A percentile compares a stretch with the other conserved stretches of the same genome.
These are phyloP conservation scores for Gloeostereum incarnatum DNA, from an alignment of 768 basidiomycete genomes.

Conservation along the genomic window DNA sequence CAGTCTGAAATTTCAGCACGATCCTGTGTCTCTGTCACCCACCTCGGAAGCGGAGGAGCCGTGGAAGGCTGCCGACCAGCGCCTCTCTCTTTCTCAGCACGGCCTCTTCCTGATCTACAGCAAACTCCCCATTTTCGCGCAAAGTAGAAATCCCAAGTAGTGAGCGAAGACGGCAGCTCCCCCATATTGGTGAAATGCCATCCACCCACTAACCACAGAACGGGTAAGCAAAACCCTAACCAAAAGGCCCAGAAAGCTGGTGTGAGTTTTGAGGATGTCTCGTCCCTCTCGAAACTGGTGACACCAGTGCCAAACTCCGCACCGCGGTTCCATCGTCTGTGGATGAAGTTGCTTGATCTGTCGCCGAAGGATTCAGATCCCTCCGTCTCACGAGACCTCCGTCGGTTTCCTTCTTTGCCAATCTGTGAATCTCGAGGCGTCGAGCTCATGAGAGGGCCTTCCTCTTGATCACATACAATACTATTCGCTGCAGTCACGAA, in stretches of 20 bases:
- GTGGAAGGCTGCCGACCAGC: neutral
- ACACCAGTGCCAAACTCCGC: conserved; percentile 24
- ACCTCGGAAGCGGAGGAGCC: conserved; percentile 26
- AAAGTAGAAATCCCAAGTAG: conserved; percentile 39
- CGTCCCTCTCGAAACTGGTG: conserved; percentile 20
- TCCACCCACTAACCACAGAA: conserved; percentile 71
- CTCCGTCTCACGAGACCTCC: neutral
- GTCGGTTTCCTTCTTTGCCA: neutral
- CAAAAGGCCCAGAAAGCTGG: conserved; percentile 62
- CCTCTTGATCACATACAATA: too few species aligned
- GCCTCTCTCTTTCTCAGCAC: conserved; percentile 3
- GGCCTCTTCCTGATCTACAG: conserved; percentile 15
- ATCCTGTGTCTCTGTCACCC: conserved; percentile 33
- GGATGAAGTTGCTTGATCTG: conserved; percentile 24
- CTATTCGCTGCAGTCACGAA: conserved; percentile 52
- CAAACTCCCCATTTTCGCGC: conserved; percentile 28
- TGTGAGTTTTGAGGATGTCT: conserved; percentile 24
- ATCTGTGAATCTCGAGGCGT: conserved; percentile 15
- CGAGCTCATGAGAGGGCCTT: conserved; percentile 4
- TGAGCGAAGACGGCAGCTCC: conserved; percentile 32
- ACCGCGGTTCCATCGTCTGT: conserved; percentile 39
- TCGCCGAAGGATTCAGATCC: conserved; percentile 12
- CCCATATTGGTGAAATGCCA: conserved; percentile 52
- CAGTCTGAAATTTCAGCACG: conserved; percentile 31
- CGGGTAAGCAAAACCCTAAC: conserved; percentile 63